phyloP scores from a whole-genome alignment of 1,139 yeast genomes.

The Pneumocystis sp. region DNA sequence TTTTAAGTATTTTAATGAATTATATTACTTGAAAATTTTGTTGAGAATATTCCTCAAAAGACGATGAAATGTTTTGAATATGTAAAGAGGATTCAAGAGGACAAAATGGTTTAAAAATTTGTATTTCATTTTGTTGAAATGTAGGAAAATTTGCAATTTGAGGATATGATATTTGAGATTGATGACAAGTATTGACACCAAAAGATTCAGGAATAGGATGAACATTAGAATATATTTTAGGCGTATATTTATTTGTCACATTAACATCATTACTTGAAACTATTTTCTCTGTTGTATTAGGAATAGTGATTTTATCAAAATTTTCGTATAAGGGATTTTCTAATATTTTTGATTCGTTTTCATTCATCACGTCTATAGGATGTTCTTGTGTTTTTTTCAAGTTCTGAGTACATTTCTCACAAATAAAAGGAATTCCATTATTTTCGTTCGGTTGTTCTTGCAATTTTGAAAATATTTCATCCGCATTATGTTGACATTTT shows the following conservation, averaged over 20 bases:
- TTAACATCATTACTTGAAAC: not conserved
- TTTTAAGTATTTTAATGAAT: not conserved
- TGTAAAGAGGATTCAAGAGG: not conserved
- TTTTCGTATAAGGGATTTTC: not conserved
- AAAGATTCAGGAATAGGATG: not conserved
- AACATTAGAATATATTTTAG: not conserved
- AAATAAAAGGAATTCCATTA: not conserved
- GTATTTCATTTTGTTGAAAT: not conserved
- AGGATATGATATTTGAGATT: not conserved
- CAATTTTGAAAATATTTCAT: conserved; percentile 1
- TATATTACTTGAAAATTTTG: not conserved
- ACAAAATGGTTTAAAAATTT: not conserved
- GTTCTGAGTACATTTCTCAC: not conserved
- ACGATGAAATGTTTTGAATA: not conserved
- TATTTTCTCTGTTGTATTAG: not conserved
- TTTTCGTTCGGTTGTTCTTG: not conserved
- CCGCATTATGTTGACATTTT: conserved; percentile 22
- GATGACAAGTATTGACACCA: not conserved
- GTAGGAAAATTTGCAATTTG: not conserved
- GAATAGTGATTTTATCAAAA: not conserved
- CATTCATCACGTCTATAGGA: not conserved
- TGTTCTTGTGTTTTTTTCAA: not conserved
- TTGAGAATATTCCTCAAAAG: not conserved
- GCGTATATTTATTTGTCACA: not conserved
- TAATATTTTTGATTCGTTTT: not conserved